These are phyloP conservation scores for Aeschynomene evenia DNA, from an alignment of 306 rosid genomes.

Conservation along the genomic window DNA sequence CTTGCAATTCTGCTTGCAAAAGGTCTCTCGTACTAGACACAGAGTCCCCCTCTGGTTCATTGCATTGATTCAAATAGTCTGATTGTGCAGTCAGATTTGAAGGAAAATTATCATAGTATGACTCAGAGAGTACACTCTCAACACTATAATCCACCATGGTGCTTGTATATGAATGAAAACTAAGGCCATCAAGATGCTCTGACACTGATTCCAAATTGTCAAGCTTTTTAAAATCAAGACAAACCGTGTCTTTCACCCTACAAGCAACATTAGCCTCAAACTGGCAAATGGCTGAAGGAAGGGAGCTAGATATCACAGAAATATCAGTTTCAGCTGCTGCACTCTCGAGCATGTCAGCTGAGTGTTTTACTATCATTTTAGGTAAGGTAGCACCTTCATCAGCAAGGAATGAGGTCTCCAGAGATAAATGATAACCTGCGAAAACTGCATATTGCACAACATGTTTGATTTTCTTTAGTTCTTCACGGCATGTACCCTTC, in stretches of 20 bases:
- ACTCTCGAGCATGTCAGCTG: conserved; percentile 45
- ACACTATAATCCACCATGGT: conserved; percentile 37
- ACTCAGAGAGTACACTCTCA: conserved; percentile 39
- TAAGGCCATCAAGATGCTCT: conserved; percentile 38
- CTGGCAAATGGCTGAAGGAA: conserved; percentile 38
- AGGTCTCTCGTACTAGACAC: conserved; percentile 33
- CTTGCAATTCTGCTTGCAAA: conserved; percentile 50
- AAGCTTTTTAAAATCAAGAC: conserved; percentile 36
- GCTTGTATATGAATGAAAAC: conserved; percentile 40
- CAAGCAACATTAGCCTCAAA: conserved; percentile 42
- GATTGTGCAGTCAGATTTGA: conserved; percentile 41
- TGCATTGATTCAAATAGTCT: conserved; percentile 29
- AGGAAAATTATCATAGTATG: conserved; percentile 38
- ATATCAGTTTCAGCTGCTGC: conserved; percentile 39
- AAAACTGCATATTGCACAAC: conserved; percentile 88
- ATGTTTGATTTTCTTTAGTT: conserved; percentile 89
- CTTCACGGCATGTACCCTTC: conserved; percentile 72
- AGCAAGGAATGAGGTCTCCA: conserved; percentile 94
- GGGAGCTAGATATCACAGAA: conserved; percentile 35
- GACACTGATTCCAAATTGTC: conserved; percentile 44
- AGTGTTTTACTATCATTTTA: conserved; percentile 50
- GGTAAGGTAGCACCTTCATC: conserved; percentile 99
- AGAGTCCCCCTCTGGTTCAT: conserved; percentile 37
- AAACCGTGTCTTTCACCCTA: conserved; percentile 33
- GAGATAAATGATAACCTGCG: conserved; percentile 98